Percentiles rank a stretch among this genome's conserved stretches.
Evolutionary conservation across 1,284 basidiomycete genomes (phyloP).

Genomic region (Erythrobasidium hasegawianum): DNA sequence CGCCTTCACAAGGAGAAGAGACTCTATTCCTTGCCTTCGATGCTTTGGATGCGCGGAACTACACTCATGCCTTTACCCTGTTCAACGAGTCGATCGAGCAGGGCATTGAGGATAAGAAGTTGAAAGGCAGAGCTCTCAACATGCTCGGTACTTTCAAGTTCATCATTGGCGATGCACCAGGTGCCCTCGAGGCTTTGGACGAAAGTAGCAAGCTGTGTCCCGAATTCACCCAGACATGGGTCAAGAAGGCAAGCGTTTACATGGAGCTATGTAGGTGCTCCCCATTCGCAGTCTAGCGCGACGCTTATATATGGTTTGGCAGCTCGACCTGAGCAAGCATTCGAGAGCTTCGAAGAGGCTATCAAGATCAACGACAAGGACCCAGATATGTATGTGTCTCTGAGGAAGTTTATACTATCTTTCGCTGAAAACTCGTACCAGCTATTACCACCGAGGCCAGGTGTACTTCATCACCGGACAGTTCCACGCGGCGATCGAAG

Average conservation of each 20-base stretch:
- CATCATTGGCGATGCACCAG: constrained; percentile 73
- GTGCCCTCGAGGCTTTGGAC: constrained; percentile 81
- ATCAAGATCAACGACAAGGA: constrained; percentile 77
- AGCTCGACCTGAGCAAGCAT: constrained; percentile 41
- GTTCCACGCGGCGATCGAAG: constrained; percentile 75
- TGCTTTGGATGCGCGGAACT: constrained; percentile 82
- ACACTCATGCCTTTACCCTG: constrained; percentile 72
- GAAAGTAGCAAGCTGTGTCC: constrained; percentile 71
- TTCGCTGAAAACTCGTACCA: too few relatives aligned
- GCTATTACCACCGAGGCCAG: constrained; percentile 99
- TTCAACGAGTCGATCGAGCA: constrained; percentile 84
- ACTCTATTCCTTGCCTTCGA: constrained; percentile 76
- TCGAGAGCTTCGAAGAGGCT: constrained; percentile 66
- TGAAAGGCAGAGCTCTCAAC: constrained; percentile 85
- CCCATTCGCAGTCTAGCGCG: background rate
- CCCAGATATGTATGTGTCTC: constrained; percentile 59
- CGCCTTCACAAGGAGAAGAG: constrained; percentile 71
- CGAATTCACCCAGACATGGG: constrained; percentile 75
- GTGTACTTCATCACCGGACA: constrained; percentile 96
- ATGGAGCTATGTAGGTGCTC: constrained; percentile 73
- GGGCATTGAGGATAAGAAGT: constrained; percentile 66
- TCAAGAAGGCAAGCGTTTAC: constrained; percentile 95
- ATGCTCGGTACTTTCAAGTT: constrained; percentile 87
- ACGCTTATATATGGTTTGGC: constrained; percentile 46
- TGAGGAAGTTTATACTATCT: too few relatives aligned